Evolutionary conservation across 2,329 filamentous ascomycete species (phyloP), one percentile per base, ranked within the genome.

Genomic region (Daldinia eschscholtzii): DNA sequence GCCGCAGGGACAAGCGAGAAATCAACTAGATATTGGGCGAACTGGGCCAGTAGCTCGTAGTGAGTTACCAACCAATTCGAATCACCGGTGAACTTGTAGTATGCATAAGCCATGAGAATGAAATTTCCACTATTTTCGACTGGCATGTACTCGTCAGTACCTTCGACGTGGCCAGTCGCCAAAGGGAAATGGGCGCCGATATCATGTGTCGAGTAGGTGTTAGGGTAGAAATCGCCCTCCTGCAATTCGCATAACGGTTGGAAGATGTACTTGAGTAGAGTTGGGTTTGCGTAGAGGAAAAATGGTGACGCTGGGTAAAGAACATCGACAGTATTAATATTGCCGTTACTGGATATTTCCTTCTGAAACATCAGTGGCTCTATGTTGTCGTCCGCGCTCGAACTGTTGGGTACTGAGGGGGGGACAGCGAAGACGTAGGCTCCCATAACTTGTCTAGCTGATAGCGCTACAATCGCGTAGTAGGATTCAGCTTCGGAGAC

Each of bases 271-370:
- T 88, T 90, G 64, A 94, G 83, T 90, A 92, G 92, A 60, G 87
- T 84, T 1, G 93, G 92, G 74, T 94, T 93, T 26, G 92, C 93
- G 77, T 94, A 95, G 9, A 94, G 79, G 81, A 94, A 95, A 83
- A 94, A 95, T 0, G 93, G 92, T 76, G 93, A 92, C 0, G 92
- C 86, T 0, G 93, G 93, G 81, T 94, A 95, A 72, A 95, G 93
- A 59, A 96, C 92, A 80, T 95, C 92, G 6, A 95, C 91, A 0
- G 92, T 95, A 76, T 95, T 92, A 76, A 89, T 89, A 74, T 96
- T 95, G 1, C 72, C 93, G 71, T 94, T 91, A 6, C 91, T 93
- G 0, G 91, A 93, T 61, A 96, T 95, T 78, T 95, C 93, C 77
- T 96, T 95, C 69, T 94, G 81, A 79, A 95, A 95, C 52, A 95